A percentile compares a stretch with the other conserved stretches of the same genome.
phyloP scores from a whole-genome alignment of 2,329 filamentous ascomycete genomes.

The Pseudogymnoascus sp. region DNA sequence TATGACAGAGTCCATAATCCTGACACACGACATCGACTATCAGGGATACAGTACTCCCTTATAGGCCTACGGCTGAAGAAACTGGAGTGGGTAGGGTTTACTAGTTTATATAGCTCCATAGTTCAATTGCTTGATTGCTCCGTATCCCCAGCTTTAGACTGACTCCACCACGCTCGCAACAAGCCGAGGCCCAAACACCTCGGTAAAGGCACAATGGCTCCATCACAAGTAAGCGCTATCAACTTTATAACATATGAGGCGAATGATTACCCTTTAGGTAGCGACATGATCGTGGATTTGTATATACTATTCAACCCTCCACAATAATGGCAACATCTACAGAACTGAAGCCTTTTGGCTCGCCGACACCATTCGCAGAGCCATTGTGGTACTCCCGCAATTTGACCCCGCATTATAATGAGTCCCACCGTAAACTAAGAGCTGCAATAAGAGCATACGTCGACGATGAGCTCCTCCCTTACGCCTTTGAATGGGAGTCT shows the following conservation, averaged over 20 bases:
- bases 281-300: background rate
- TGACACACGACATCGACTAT: background rate
- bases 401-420: slow-evolving; percentile 50
- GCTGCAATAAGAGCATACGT: slow-evolving; percentile 50
- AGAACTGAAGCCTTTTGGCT: slow-evolving; percentile 19
- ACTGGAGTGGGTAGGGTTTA: background rate
- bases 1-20: background rate
- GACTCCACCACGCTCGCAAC: slow-evolving; percentile 1
- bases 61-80: background rate
- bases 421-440: slow-evolving; percentile 50
- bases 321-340: background rate
- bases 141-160: background rate
- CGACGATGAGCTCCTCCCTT: slow-evolving; percentile 47
- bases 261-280: background rate
- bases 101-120: slow-evolving; percentile 6
- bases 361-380: slow-evolving; percentile 24
- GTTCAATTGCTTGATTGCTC: slow-evolving; percentile 3
- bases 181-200: slow-evolving; percentile 1
- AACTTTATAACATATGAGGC: slow-evolving; percentile 3
- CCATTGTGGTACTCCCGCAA: slow-evolving; percentile 28
- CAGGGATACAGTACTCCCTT: background rate
- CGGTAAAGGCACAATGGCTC: background rate
- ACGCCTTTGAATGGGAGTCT: slow-evolving; percentile 56
- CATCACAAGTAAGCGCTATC: background rate
- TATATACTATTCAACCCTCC: background rate